phyloP scores from a whole-genome alignment of 192 early-diverging fungal species.

The Linnemannia schmuckeri region DNA sequence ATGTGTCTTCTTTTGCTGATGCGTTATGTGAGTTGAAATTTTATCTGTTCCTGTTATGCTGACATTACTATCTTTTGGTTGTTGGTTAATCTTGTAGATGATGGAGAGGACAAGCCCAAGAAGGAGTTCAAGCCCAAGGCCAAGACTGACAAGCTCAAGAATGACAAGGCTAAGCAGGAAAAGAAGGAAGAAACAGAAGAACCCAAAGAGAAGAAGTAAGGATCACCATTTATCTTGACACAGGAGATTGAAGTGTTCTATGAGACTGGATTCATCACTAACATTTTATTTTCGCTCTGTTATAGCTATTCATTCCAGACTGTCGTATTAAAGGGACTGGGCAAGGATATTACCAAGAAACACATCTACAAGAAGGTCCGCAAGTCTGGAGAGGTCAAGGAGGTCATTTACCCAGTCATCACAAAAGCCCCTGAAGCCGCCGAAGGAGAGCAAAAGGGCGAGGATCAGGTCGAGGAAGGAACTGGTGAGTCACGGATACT shows the following conservation, averaged over 20 bases:
- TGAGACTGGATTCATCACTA: not conserved
- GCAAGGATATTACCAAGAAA: conserved; percentile 75
- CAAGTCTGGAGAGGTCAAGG: conserved; percentile 71
- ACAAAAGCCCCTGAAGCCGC: conserved; percentile 46
- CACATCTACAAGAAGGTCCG: conserved; percentile 81
- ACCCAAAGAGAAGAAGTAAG: conserved; percentile 59
- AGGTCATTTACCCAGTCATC: conserved; percentile 73
- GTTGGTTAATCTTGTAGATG: conserved; percentile 11
- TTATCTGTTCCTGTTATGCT: not conserved
- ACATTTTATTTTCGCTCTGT: conserved; percentile 40
- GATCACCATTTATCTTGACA: not conserved
- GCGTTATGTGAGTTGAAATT: not conserved
- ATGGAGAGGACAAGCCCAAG: conserved; percentile 37
- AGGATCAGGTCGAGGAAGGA: conserved; percentile 53
- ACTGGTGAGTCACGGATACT: conserved; percentile 21
- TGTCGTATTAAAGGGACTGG: conserved; percentile 67
- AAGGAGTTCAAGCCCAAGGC: conserved; percentile 43
- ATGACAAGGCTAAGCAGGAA: conserved; percentile 51
- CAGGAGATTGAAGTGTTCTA: not conserved
- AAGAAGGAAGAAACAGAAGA: conserved; percentile 27
- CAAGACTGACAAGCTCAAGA: conserved; percentile 57
- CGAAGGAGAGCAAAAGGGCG: conserved; percentile 59
- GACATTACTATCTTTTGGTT: not conserved
- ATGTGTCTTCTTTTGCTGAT: not conserved
- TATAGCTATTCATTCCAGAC: conserved; percentile 59